A percentile compares a stretch with the other conserved stretches of the same genome.
Evolutionary conservation across 2,329 filamentous ascomycete species (phyloP).

Genomic region (Botryotinia globosa): DNA sequence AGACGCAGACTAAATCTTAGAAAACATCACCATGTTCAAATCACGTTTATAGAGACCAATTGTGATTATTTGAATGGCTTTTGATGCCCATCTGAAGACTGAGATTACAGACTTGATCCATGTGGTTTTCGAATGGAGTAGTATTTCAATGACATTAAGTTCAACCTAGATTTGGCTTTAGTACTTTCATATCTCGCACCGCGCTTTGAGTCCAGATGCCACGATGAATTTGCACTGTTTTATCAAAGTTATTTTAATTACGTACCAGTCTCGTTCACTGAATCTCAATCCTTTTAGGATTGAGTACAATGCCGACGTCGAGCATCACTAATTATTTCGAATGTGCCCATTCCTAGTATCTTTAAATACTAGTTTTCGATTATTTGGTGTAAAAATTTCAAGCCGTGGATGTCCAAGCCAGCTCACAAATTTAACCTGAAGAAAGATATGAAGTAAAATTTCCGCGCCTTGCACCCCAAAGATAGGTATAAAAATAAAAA

Average conservation of each 20-base stretch:
- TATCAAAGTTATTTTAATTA: neutral
- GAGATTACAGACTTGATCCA: neutral
- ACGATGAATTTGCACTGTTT: too few relatives aligned
- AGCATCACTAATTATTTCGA: neutral
- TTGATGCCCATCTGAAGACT: neutral
- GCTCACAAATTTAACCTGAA: neutral
- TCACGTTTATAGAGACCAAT: neutral
- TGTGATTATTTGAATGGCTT: neutral
- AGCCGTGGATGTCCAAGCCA: neutral
- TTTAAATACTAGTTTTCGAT: neutral
- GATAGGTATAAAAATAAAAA: too few relatives aligned
- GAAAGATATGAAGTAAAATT: neutral
- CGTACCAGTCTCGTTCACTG: fast-evolving
- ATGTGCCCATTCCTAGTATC: neutral
- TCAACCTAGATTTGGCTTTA: neutral
- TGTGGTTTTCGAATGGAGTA: neutral
- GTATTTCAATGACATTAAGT: neutral
- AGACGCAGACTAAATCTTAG: neutral
- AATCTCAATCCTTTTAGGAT: fast-evolving
- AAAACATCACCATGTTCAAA: neutral
- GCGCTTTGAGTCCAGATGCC: too few relatives aligned
- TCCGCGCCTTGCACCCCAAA: neutral
- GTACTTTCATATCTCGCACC: neutral
- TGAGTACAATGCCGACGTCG: neutral
- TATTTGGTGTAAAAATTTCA: neutral